Evolutionary conservation across 1,284 basidiomycete genomes (phyloP).

Genomic region (Leccinum variabile): DNA sequence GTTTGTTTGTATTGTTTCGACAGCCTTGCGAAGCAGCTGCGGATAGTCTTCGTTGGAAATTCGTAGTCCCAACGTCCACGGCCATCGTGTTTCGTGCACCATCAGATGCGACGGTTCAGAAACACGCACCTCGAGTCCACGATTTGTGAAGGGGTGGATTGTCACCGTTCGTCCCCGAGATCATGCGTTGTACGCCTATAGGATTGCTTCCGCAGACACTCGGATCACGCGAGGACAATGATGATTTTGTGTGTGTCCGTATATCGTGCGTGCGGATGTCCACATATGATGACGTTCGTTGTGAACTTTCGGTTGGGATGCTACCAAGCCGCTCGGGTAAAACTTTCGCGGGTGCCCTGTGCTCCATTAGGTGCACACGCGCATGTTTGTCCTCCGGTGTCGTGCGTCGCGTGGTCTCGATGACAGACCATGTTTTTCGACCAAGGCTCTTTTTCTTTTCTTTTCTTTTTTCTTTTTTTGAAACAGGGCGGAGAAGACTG

Average conservation of each 20-base stretch:
- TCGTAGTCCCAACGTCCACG: not conserved
- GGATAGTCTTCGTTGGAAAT: not conserved
- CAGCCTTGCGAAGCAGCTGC: not conserved
- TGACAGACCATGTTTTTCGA: slow-evolving; percentile 6
- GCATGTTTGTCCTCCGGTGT: slow-evolving; percentile 14
- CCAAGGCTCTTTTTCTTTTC: not conserved
- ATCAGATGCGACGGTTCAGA: not conserved
- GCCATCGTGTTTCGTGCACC: not conserved
- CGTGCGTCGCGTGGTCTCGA: slow-evolving; percentile 23
- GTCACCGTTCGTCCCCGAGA: not conserved
- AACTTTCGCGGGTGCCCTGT: slow-evolving; percentile 29
- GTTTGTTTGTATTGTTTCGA: not conserved
- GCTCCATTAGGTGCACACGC: slow-evolving; percentile 12
- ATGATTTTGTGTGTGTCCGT: not conserved
- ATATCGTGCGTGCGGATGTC: not conserved
- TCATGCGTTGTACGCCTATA: not conserved
- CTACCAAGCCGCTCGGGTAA: not conserved
- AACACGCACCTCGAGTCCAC: not conserved
- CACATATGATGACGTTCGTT: not conserved
- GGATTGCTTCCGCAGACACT: not conserved
- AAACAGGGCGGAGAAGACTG: slow-evolving; percentile 27
- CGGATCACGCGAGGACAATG: not conserved
- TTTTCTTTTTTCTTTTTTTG: slow-evolving; percentile 6
- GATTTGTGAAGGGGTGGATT: not conserved
- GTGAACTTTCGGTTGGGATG: not conserved